Conservation (phyloP, 495 filamentous ascomycete species). For the Haplographium delicatum region DNA sequence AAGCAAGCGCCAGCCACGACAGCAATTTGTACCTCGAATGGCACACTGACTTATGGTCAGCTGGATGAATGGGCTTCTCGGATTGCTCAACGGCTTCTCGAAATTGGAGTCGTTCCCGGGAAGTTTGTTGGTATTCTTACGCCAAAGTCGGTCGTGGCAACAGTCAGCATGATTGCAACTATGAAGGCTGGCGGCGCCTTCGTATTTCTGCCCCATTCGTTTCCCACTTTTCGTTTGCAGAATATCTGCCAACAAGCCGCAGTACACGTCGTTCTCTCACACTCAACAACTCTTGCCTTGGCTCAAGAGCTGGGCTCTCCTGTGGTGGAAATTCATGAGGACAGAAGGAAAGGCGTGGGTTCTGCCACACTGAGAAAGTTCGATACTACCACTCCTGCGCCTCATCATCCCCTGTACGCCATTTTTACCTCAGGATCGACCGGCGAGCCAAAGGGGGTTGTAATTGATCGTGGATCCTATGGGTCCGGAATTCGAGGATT, state of each 20-base stretch:
- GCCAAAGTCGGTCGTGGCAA: not conserved
- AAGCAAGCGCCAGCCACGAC: not conserved
- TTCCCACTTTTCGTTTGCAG: not conserved
- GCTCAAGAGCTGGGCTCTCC: too few species aligned
- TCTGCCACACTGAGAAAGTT: too few species aligned
- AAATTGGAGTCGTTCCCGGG: not conserved
- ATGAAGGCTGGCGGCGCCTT: not conserved
- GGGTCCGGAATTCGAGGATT: not conserved
- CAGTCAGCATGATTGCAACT: not conserved
- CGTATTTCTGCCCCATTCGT: not conserved
- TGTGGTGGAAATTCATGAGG: too few species aligned
- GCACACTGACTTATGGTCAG: not conserved
- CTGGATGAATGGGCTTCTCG: not conserved
- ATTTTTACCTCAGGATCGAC: not conserved
- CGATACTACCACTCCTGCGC: too few species aligned
- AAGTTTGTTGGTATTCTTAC: not conserved
- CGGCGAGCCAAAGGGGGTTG: not conserved
- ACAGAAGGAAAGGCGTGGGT: too few species aligned
- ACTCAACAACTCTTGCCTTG: too few species aligned
- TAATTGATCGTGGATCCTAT: not conserved
- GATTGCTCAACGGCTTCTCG: not conserved
- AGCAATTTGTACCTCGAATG: not conserved
- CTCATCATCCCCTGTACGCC: not conserved
- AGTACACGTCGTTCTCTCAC: not conserved
- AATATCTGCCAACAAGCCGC: not conserved